Conservation (phyloP, 2,329 filamentous ascomycete species). For the Podosphaera xanthii region DNA sequence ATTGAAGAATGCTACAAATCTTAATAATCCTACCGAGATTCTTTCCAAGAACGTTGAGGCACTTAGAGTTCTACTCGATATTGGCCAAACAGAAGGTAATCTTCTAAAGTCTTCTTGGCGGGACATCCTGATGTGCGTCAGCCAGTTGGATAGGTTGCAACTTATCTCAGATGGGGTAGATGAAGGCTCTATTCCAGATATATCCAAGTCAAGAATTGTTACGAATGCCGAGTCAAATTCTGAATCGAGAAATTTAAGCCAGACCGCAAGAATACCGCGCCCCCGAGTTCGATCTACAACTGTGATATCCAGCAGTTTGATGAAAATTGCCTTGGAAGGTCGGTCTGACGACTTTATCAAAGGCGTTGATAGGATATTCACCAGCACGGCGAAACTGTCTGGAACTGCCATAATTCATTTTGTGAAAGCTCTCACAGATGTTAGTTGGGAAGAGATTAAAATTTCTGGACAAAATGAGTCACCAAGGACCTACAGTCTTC, state of each 20-base stretch:
- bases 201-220: conserved; percentile 58
- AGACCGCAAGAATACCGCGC: conserved; percentile 24
- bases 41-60: conserved; percentile 91
- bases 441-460: conserved; percentile 98
- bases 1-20: conserved; percentile 77
- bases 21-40: conserved; percentile 91
- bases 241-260: conserved; percentile 36
- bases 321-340: conserved; percentile 76
- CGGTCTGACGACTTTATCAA: conserved; percentile 84
- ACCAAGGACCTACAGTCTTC: conserved; percentile 85
- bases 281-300: conserved; percentile 27
- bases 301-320: conserved; percentile 27
- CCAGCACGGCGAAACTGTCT: conserved; percentile 78
- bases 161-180: conserved; percentile 88
- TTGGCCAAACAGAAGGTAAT: conserved; percentile 84
- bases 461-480: conserved; percentile 91
- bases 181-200: conserved; percentile 76
- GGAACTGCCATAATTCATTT: conserved; percentile 93
- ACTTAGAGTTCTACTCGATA: conserved; percentile 70
- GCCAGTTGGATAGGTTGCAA: conserved; percentile 84
- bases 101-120: conserved; percentile 78
- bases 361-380: conserved; percentile 87
- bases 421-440: conserved; percentile 73
- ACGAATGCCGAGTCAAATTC: conserved; percentile 29
- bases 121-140: conserved; percentile 84